Evolutionary conservation across 306 rosid species (phyloP), one percentile per base, ranked within the genome.

Genomic region (Quercus robur): DNA sequence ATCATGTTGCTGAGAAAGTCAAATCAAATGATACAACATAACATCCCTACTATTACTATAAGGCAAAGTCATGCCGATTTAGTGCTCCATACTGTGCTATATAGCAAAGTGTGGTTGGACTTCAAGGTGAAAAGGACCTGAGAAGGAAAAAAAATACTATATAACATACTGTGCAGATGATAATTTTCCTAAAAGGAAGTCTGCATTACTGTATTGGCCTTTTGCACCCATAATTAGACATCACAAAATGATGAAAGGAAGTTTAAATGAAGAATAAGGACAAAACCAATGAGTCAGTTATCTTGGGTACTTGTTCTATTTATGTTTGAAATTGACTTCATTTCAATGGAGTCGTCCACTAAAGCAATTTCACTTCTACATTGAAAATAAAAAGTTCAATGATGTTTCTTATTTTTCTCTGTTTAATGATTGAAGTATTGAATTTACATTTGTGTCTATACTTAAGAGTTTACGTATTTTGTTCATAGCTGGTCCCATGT

Each of bases 241-340:
- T 14, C 38, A 63, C 52, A 80, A 64, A 51, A 72, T 62, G 10
- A 31, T 33, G 31, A 61, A 35, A 18, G 33, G 26, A 30, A 78
- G 41, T 31, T 35, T 18, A 35, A 12, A 30, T 58, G 67, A 67
- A 41, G 15, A 25, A 41, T 56, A 25, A 56, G 63, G 49, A 23
- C 55, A 70, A 63, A 58, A 30, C 38, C 44, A 13, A 76, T 15
- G 20, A 59, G 51, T 15, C 4, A 68, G 61, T 71, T 25, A 20
- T 49, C 54, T 49, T 49, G 17, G 70, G 69, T 38, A 59, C 59
- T 21, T 31, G 75, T 55, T 78, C 77, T 58, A 56, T 35, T 74
- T 28, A 5, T 41, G 20, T 52, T 75, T 68, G 80, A 69, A 80
- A 57, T 71, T 80, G 79, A 80, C 84, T 76, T 41, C 12, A 52